Base-by-base conservation (phyloP, 257 asterid species). In the Ilex asprella region DNA sequence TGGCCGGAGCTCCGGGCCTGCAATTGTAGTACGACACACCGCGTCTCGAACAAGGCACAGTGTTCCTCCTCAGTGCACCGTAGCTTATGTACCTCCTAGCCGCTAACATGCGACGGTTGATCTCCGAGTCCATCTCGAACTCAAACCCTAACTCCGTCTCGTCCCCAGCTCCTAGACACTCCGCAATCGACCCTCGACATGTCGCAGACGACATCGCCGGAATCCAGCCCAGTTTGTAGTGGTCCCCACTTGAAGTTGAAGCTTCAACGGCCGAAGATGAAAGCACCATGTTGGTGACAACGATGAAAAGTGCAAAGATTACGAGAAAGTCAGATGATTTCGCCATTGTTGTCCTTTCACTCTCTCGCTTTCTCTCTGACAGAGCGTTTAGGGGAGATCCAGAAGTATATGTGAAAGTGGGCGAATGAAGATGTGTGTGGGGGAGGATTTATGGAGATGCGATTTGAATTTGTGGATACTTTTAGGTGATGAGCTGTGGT, bases 121-220 rank as follows among this genome's bases (percentile, higher is more conserved):
- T 68, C 52, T 78, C 84, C 0, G 87, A 55, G 49, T 78, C 86
- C 84, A 78, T 75, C 2, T 67, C 76, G 43, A 77, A 71, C 70
- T 80, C 86, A 21, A 21, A 21, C 27, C 27, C 27, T 21, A 21
- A 21, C 52, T 46, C 52, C 4, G n/a, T 3, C 52, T 46, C 52
- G 52, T 14, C 47, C 12, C 2, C 47, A 21, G 27, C 27, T 21
- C 27, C 41, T 35, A 35, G 8, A 35, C 41, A 35, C 41, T 35
- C 41, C 5, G 41, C 41, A 3, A 46, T 46, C 3, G 52, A 46
- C 3, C 52, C 52, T 6, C n/a, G 15, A 11, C 52, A 46, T 7
- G 52, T 46, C 0, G 12, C n/a, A 10, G 52, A 7, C 47, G 47
- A 41, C 47, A 11, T 46, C 13, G 52, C n/a, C 14, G 52, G 52